Conservation (phyloP, 768 basidiomycete genomes). For the Leucogyrophana mollusca region DNA sequence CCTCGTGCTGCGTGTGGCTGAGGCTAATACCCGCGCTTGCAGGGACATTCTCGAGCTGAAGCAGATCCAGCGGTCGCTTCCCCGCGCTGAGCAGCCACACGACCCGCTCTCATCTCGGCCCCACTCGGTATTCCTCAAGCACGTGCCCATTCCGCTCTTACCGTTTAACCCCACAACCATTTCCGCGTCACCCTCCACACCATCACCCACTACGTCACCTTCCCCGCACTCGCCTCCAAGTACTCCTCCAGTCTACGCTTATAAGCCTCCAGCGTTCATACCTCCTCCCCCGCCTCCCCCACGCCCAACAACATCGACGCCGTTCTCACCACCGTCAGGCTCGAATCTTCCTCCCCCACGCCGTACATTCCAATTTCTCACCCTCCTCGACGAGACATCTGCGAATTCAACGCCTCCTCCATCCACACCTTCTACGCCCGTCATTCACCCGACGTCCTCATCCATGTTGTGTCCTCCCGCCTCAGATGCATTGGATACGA, state of each 20-base stretch:
- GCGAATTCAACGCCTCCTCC: no score
- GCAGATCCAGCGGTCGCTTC: conserved; percentile 64
- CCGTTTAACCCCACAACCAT: conserved; percentile 41
- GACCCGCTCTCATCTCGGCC: conserved; percentile 42
- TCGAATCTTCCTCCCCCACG: conserved; percentile 9
- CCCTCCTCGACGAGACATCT: conserved; percentile 9
- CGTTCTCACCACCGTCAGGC: background rate
- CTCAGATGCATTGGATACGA: no score
- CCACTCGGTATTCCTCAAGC: conserved; percentile 40
- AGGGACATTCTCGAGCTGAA: conserved; percentile 70
- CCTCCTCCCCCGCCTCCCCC: conserved; percentile 14
- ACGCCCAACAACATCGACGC: no score
- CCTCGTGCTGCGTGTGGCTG: background rate
- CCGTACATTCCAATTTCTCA: conserved; percentile 9
- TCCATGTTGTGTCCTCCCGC: no score
- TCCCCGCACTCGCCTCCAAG: background rate
- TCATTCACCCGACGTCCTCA: no score
- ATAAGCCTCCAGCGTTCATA: no score
- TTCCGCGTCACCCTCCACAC: background rate
- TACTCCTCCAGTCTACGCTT: no score
- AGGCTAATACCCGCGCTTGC: background rate
- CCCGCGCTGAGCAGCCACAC: conserved; percentile 51
- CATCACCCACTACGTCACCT: background rate
- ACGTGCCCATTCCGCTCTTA: conserved; percentile 63
- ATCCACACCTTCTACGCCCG: no score